phyloP scores from a whole-genome alignment of 2,329 filamentous ascomycete genomes.

The Calycina marina region DNA sequence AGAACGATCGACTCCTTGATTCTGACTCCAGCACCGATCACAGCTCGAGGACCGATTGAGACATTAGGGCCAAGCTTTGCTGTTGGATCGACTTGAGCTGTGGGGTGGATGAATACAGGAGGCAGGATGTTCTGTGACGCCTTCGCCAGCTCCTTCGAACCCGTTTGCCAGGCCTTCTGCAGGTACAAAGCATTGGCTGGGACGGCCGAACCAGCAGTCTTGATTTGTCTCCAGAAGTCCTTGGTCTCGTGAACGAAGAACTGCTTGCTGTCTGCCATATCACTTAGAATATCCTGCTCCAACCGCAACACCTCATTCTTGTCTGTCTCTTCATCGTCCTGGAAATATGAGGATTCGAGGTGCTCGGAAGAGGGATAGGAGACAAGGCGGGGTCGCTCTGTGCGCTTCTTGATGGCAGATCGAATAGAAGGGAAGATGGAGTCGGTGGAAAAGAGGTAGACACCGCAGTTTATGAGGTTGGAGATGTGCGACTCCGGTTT shows the following conservation, averaged over 20 bases:
- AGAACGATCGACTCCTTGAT: slow-evolving; percentile 94
- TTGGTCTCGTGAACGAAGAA: slow-evolving; percentile 98
- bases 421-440: slow-evolving; percentile 94
- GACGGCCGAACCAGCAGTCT: slow-evolving; percentile 92
- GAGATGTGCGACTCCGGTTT: slow-evolving; percentile 96
- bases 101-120: slow-evolving; percentile 90
- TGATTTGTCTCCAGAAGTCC: slow-evolving; percentile 99
- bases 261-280: slow-evolving; percentile 91
- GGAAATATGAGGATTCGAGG: slow-evolving; percentile 56
- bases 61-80: slow-evolving; percentile 97
- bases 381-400: slow-evolving; percentile 76
- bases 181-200: slow-evolving; percentile 95
- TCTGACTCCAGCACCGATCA: slow-evolving; percentile 73
- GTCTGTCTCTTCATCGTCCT: slow-evolving; percentile 52
- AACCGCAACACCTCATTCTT: slow-evolving; percentile 82
- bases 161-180: slow-evolving; percentile 77
- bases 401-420: slow-evolving; percentile 87
- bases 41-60: slow-evolving; percentile 79
- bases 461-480: slow-evolving; percentile 97
- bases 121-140: slow-evolving; percentile 79
- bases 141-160: slow-evolving; percentile 65
- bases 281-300: slow-evolving; percentile 91
- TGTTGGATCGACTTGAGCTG: slow-evolving; percentile 78
- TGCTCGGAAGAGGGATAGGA: slow-evolving; percentile 96
- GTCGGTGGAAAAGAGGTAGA: slow-evolving; percentile 93